Base-by-base conservation (phyloP, 2,329 filamentous ascomycete species). In the Xylariaceae sp. region DNA sequence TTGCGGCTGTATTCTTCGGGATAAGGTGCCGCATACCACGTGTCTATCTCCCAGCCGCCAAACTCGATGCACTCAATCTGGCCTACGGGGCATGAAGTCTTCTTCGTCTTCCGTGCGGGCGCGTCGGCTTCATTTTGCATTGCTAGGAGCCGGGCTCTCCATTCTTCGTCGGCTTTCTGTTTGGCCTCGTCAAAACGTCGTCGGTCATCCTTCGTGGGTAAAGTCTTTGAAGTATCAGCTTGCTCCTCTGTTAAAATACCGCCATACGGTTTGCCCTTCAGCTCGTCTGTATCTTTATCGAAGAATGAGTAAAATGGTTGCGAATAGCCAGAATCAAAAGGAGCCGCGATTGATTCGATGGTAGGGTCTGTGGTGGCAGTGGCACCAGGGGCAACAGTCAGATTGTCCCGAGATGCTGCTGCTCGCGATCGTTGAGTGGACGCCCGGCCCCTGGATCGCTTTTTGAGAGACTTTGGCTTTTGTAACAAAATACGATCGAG, bases 21-120 rank as follows among this genome's bases (percentile, higher is more conserved):
- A 72, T 99, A 99, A 10, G 94, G 95, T 45, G 94, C 94, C 35
- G 94, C 93, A 75, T 99, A 97, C 92, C 94, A 97, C 2, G 94
- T 99, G 72, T 99, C 94, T 68, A 99, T 99, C 74, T 99, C 94
- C 81, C 89, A 95, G 55, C 92, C 91, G 51, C 94, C 94, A 76
- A 99, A 97, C 69, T 96, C 94, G 76, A 99, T 96, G 75, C 92
- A 97, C 74, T 97, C 95, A 73, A 99, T 97, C 75, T 97, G 94
- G 73, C 92, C 97, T 3, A 91, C 90, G 34, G 91, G 90, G 0
- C 90, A 90, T n/a, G 86, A 85, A 2, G 88, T 79, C 71, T 96
- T 96, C 67, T 87, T 86, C 15, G 84, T 78, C 70, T 85, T 88
- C 68, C 85, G 87, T 18, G 81, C 75, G 11, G 84, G 83, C 13